Conservation (phyloP, 495 filamentous ascomycete genomes). For the Talaromyces stipitatus region DNA sequence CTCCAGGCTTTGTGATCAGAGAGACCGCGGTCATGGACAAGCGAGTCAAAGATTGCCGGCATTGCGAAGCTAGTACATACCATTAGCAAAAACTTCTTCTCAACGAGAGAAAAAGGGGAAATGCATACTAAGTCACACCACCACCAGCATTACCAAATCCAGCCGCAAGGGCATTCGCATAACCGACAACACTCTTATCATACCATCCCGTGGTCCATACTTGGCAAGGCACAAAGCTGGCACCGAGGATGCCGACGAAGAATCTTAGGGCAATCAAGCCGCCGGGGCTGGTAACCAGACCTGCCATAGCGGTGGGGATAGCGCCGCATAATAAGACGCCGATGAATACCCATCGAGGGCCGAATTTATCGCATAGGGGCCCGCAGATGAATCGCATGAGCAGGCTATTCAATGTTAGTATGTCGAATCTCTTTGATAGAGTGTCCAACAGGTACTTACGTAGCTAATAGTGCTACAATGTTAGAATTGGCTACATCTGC, state of each 20-base stretch:
- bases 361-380: constrained; percentile 76
- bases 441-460: constrained; percentile 50
- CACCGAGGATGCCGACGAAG: constrained; percentile 90
- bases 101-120: background rate
- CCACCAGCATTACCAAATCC: constrained; percentile 89
- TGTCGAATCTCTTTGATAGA: background rate
- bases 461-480: constrained; percentile 77
- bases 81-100: background rate
- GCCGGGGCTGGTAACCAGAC: constrained; percentile 58
- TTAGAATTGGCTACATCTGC: constrained; percentile 84
- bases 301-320: constrained; percentile 78
- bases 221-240: constrained; percentile 87
- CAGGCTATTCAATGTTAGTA: constrained; percentile 37
- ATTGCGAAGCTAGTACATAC: constrained; percentile 67
- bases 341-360: constrained; percentile 75
- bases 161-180: constrained; percentile 78
- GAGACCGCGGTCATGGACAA: constrained; percentile 53
- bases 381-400: constrained; percentile 77
- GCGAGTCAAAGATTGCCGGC: constrained; percentile 81
- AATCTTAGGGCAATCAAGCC: constrained; percentile 77
- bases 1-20: constrained; percentile 69
- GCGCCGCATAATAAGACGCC: constrained; percentile 64
- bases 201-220: constrained; percentile 96
- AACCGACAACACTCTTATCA: constrained; percentile 91
- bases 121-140: constrained; percentile 59